Evolutionary conservation across 495 filamentous ascomycete genomes (phyloP), one percentile per base, ranked within the genome.

Genomic region (Parathielavia appendiculata): DNA sequence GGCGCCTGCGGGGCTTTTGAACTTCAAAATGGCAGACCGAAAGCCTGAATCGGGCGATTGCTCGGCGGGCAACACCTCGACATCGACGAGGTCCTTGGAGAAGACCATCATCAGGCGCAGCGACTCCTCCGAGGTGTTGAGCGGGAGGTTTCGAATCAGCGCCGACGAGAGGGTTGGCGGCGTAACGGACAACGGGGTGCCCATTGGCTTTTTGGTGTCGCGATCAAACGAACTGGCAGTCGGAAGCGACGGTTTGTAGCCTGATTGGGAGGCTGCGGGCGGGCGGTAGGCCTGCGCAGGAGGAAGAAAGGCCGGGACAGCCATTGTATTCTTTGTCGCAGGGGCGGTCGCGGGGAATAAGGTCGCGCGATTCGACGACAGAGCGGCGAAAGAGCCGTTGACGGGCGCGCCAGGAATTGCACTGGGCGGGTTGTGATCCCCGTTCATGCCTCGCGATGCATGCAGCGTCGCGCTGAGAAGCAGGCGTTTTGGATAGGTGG

Each of bases 71-170:
- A 92, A 73, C 61, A 95, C 81, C 57, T 92, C 86, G 51, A 84
- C 81, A 62, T 86, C 82, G 51, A 90, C 73, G 35, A 95, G 79
- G 52, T 92, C 90, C 66, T 93, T 89, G 26, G 90, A 88, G 68
- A 91, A 95, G 14, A 93, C 76, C 16, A 95, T 79, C 86, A 96
- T 91, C 60, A 86, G 81, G 59, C 86, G 83, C 58, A 96, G 75
- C 40, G 82, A 79, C 57, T 92, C 87, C 55, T 84, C 78, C 51
- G 81, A 84, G 19, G 84, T 92, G 64, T 86, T 89, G 53, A 76
- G 69, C 8, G 91, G 88, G 0, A 96, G 80, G 64, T 84, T 87
- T 61, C 88, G 88, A 73, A 96, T 86, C 50, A 89, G 70, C 53
- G 74, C 65, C 17, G 72, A 54, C n/a, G 73, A 66, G 10, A 65